phyloP scores from a whole-genome alignment of 257 asterid genomes.

The Primulina tabacum region DNA sequence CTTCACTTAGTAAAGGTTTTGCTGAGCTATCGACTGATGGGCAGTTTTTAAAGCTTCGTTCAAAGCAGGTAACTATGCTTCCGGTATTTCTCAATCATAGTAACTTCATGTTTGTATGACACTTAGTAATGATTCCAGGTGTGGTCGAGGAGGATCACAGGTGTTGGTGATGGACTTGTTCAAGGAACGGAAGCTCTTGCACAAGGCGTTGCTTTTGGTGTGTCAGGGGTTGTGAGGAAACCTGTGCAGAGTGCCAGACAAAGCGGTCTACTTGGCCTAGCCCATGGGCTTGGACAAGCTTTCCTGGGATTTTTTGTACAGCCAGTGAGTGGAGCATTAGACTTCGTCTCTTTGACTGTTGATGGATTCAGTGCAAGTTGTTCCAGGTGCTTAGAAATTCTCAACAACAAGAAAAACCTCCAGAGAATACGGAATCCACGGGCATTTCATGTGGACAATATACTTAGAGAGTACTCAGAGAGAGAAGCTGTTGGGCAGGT shows the following conservation, averaged over 20 bases:
- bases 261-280: constrained; percentile 94
- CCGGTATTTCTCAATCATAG: constrained; percentile 15
- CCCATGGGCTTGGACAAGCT: constrained; percentile 97
- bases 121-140: constrained; percentile 42
- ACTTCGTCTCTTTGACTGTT: constrained; percentile 91
- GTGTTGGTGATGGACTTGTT: constrained; percentile 95
- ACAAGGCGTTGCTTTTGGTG: constrained; percentile 95
- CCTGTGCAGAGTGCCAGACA: constrained; percentile 95
- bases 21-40: constrained; percentile 99
- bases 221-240: constrained; percentile 89
- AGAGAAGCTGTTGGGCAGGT: constrained; percentile 97
- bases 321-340: constrained; percentile 97
- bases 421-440: constrained; percentile 86
- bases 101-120: constrained; percentile 20
- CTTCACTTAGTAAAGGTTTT: constrained; percentile 96
- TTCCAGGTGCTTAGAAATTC: constrained; percentile 89
- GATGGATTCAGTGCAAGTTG: constrained; percentile 99
- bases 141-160: constrained; percentile 95
- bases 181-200: constrained; percentile 99
- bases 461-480: constrained; percentile 78
- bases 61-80: constrained; percentile 68
- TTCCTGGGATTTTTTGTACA: constrained; percentile 84
- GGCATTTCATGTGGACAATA: constrained; percentile 78
- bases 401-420: constrained; percentile 61
- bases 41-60: constrained; percentile 88